Percentiles rank a stretch among this genome's conserved stretches.
Evolutionary conservation across 805 yeast species (phyloP).

Genomic region (Candida odintsovae): DNA sequence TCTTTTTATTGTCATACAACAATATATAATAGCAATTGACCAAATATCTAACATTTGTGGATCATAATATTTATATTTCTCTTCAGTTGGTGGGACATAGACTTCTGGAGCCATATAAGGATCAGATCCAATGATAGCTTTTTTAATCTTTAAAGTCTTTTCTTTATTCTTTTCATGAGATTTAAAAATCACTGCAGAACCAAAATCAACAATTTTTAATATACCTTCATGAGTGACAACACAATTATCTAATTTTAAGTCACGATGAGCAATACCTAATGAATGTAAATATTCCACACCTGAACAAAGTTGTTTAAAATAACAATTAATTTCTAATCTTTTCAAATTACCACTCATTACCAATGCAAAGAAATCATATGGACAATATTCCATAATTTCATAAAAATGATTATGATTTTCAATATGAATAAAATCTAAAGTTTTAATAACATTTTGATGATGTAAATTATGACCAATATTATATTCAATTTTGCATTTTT

Average conservation of each 20-base stretch:
- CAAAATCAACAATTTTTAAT: conserved; percentile 75
- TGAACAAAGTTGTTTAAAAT: conserved; percentile 64
- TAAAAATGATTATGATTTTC: conserved; percentile 54
- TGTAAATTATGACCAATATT: conserved; percentile 79
- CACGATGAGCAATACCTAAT: conserved; percentile 79
- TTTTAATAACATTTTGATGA: conserved; percentile 76
- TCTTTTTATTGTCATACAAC: conserved; percentile 80
- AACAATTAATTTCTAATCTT: conserved; percentile 76
- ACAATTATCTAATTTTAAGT: conserved; percentile 78
- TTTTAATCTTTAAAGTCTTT: conserved; percentile 17
- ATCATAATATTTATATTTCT: conserved; percentile 38
- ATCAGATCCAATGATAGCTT: conserved; percentile 67
- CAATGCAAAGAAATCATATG: conserved; percentile 77
- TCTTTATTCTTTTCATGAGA: conserved; percentile 58
- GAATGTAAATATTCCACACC: conserved; percentile 74
- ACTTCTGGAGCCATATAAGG: conserved; percentile 88
- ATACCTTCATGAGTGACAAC: conserved; percentile 71
- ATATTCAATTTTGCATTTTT: conserved; percentile 83
- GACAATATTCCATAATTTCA: conserved; percentile 84
- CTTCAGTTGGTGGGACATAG: conserved; percentile 34
- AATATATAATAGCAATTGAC: conserved; percentile 79
- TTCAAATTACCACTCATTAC: conserved; percentile 85
- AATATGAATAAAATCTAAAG: conserved; percentile 50
- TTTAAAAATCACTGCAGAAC: conserved; percentile 76
- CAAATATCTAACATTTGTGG: conserved; percentile 78